Base-by-base conservation (phyloP, 768 basidiomycete genomes). In the Rhizopogon roseolus region DNA sequence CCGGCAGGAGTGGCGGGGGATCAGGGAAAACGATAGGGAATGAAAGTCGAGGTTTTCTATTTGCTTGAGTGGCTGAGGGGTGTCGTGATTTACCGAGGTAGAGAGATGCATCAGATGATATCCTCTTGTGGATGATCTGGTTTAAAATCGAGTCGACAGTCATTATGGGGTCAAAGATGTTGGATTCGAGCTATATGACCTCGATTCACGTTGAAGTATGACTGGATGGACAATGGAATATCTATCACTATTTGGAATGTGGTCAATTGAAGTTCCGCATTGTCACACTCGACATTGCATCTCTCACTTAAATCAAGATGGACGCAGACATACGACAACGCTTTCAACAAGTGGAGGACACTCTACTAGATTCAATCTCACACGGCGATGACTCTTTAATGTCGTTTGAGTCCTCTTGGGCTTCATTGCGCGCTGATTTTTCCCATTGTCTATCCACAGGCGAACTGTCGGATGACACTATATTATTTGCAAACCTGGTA, bases 201-300 rank as follows among this genome's bases (percentile, higher is more conserved):
- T 14, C 13, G 19, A 22, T 10, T 6, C 41, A 42, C 6, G 40
- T 42, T 44, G 28, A 28, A 29, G 16, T 43, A 44, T 43, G 16
- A 27, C 3, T 13, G 10, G 9, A 28, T 1, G 17, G 6, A 46
- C 45, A 46, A 46, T 46, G 43, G 11, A 32, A 13, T 51, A 17
- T 52, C n/a, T 41, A 11, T 45, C 4, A 6, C 5, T 51, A 11
- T 51, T 41, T 41, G 39, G 10, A 6, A 50, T n/a, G 19, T 27
- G 4, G 3, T 17, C 28, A 46, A 53, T 55, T 53, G 10, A 55
- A 55, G 32, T 8, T 1, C 54, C 41, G 54, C 51, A 55, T 55
- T 55, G 54, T 55, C 29, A 7, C 29, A 6, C 14, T 22, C 22
- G 3, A 3, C 22, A 22, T 22, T 22, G 2, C 22, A 22, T 22